phyloP scores from a whole-genome alignment of 164 flowering plant genomes.

The Aristolochia californica region DNA sequence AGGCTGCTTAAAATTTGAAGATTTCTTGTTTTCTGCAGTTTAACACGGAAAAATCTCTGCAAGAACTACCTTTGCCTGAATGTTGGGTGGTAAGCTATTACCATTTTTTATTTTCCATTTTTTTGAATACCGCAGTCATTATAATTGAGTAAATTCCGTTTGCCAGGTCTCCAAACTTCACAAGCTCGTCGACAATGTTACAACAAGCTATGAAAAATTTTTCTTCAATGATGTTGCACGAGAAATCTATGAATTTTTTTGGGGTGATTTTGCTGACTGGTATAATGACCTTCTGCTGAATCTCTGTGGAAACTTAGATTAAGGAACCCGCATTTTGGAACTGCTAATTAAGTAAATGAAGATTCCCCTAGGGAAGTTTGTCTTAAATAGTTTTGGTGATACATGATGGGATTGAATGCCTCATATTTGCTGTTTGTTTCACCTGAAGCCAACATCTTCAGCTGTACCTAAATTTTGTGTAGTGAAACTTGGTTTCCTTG shows the following conservation, averaged over 20 bases:
- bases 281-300: slow-evolving; percentile 15
- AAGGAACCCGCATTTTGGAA: background rate
- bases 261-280: slow-evolving; percentile 99
- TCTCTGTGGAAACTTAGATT: background rate
- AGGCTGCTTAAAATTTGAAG: too few species aligned
- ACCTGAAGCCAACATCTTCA: too few species aligned
- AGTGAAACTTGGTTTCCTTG: too few species aligned
- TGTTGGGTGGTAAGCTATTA: slow-evolving; percentile 82
- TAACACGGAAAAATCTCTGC: slow-evolving; percentile 49
- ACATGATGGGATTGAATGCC: too few species aligned
- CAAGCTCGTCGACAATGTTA: slow-evolving; percentile 61
- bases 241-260: slow-evolving; percentile 82
- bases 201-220: slow-evolving; percentile 73
- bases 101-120: background rate
- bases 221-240: slow-evolving; percentile 91
- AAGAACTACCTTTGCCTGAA: slow-evolving; percentile 63
- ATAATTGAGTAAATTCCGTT: slow-evolving; percentile 1
- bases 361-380: too few species aligned
- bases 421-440: too few species aligned
- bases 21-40: slow-evolving; percentile 35
- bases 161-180: slow-evolving; percentile 87
- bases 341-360: too few species aligned
- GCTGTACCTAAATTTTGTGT: too few species aligned
- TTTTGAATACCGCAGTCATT: background rate
- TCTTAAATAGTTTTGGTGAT: too few species aligned